A percentile compares a stretch with the other conserved stretches of the same genome.
These are phyloP conservation scores for Capsicum chinense DNA, from an alignment of 257 asterid genomes.

Conservation along the genomic window DNA sequence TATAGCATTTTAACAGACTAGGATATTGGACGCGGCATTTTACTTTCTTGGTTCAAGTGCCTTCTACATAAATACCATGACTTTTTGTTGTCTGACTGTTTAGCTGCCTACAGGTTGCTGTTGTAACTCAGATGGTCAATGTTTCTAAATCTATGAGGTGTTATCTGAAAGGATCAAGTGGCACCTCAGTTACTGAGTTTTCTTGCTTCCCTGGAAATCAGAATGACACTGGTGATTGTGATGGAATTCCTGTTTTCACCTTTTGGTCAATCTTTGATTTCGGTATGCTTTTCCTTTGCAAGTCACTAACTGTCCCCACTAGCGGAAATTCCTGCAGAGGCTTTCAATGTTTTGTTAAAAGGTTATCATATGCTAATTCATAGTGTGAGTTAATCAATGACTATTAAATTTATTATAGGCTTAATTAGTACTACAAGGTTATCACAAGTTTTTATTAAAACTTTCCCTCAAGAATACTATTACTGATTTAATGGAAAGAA, in stretches of 20 bases:
- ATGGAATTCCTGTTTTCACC: slow-evolving; percentile 70
- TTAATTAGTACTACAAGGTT: neutral
- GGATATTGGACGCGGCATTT: neutral
- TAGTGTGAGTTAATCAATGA: neutral
- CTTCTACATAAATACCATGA: slow-evolving; percentile 11
- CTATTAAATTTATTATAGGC: neutral
- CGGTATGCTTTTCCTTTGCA: slow-evolving; percentile 47
- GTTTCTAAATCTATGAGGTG: slow-evolving; percentile 75
- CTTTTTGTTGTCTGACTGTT: neutral
- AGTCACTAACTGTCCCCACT: neutral
- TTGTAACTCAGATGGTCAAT: slow-evolving; percentile 58
- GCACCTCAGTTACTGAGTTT: slow-evolving; percentile 65
- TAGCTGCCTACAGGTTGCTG: slow-evolving; percentile 49
- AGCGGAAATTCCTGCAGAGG: neutral
- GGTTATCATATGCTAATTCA: neutral
- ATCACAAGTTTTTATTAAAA: neutral
- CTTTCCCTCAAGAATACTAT: neutral
- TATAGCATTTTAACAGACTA: neutral
- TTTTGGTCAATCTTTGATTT: slow-evolving; percentile 63
- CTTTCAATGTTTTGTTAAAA: neutral
- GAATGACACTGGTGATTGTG: slow-evolving; percentile 71
- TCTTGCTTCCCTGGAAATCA: slow-evolving; percentile 49
- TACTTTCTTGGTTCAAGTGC: neutral
- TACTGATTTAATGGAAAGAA: neutral
- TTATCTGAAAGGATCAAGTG: slow-evolving; percentile 54